Evolutionary conservation across 2,329 filamentous ascomycete species (phyloP).

Genomic region (Fusarium setosum): DNA sequence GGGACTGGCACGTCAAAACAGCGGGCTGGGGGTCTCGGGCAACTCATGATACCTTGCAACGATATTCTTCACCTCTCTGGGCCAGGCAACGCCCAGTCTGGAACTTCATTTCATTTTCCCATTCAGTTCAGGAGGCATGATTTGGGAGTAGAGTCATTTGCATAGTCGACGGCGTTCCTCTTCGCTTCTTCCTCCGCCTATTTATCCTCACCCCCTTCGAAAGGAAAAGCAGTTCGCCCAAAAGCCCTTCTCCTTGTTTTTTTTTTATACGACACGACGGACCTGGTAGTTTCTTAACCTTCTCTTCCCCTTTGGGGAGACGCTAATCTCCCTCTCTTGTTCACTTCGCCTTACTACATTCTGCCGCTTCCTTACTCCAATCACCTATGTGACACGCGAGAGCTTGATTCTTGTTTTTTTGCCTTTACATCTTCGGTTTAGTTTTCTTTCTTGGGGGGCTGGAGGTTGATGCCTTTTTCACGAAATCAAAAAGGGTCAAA

Average conservation of each 20-base stretch:
- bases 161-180: slow-evolving; percentile 52
- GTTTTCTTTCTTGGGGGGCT: slow-evolving; percentile 23
- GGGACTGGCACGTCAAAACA: slow-evolving; percentile 62
- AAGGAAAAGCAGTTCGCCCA: slow-evolving; percentile 32
- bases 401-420: slow-evolving; percentile 23
- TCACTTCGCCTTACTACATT: slow-evolving; percentile 19
- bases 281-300: slow-evolving; percentile 33
- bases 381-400: slow-evolving; percentile 22
- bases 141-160: slow-evolving; percentile 50
- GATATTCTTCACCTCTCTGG: slow-evolving; percentile 32
- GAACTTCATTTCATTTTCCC: slow-evolving; percentile 33
- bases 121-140: slow-evolving; percentile 44
- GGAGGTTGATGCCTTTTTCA: slow-evolving; percentile 28
- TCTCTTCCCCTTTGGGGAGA: neutral
- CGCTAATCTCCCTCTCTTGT: slow-evolving; percentile 11
- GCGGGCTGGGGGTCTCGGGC: slow-evolving; percentile 61
- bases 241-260: slow-evolving; percentile 23
- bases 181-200: slow-evolving; percentile 35
- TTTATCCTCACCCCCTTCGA: slow-evolving; percentile 26
- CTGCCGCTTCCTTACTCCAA: slow-evolving; percentile 19
- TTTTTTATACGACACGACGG: slow-evolving; percentile 37
- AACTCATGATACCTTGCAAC: slow-evolving; percentile 49
- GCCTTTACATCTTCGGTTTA: slow-evolving; percentile 31
- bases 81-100: slow-evolving; percentile 20
- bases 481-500: slow-evolving; percentile 29